These are phyloP conservation scores for Hypoxylon crocopeplum DNA, from an alignment of 495 filamentous ascomycete genomes.

Conservation along the genomic window DNA sequence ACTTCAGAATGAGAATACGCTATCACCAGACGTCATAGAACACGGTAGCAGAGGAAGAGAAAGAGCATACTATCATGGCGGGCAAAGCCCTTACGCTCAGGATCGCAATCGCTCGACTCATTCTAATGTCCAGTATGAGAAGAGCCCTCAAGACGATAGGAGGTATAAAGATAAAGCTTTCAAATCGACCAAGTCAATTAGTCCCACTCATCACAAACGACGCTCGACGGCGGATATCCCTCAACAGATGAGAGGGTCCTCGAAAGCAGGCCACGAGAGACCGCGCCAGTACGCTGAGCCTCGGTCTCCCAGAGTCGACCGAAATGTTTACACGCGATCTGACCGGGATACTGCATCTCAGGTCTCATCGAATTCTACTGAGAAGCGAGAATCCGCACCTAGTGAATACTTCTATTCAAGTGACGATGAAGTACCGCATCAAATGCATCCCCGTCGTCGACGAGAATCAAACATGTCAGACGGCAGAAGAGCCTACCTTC, in stretches of 20 bases:
- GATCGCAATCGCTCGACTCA: slow-evolving; percentile 36
- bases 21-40: slow-evolving; percentile 45
- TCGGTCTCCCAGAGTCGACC: slow-evolving; percentile 23
- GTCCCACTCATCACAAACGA: slow-evolving; percentile 37
- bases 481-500: slow-evolving; percentile 9
- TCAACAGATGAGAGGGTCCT: slow-evolving; percentile 18
- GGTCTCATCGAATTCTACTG: slow-evolving; percentile 17
- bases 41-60: slow-evolving; percentile 46
- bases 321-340: slow-evolving; percentile 17
- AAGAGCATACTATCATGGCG: slow-evolving; percentile 48
- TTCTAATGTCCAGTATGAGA: slow-evolving; percentile 29
- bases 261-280: slow-evolving; percentile 25
- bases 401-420: slow-evolving; percentile 37
- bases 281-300: slow-evolving; percentile 14
- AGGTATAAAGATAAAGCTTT: slow-evolving; percentile 30
- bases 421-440: slow-evolving; percentile 33
- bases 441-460: slow-evolving; percentile 14
- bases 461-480: slow-evolving; percentile 16
- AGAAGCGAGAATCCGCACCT: slow-evolving; percentile 21
- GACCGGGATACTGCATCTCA: slow-evolving; percentile 34
- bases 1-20: slow-evolving; percentile 13
- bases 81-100: slow-evolving; percentile 22
- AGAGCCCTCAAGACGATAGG: slow-evolving; percentile 27
- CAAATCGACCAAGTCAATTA: slow-evolving; percentile 22
- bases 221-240: slow-evolving; percentile 34